Base-by-base conservation (phyloP, 768 basidiomycete species). In the Gelatoporia subvermispora region DNA sequence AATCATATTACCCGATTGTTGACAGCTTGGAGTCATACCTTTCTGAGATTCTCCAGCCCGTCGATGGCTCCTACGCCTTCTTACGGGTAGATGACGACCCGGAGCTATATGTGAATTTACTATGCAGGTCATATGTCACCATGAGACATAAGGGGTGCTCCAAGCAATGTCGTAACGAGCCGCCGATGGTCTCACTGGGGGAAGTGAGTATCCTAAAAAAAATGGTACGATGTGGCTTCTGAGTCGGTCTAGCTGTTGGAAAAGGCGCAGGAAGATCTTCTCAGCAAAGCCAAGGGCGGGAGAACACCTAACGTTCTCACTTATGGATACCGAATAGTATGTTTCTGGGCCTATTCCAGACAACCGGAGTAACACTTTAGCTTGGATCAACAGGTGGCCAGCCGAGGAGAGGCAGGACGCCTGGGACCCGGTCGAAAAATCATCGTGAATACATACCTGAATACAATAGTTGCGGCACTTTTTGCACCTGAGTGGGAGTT, bases 391-490 rank as follows among this genome's bases (percentile, higher is more conserved):
- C 28, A 31, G 28, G 28, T 31, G 13, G 28, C 28, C 28, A 31
- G 28, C 13, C 28, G 28, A 31, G 28, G 28, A 5, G 28, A 31
- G 28, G n/a, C n/a, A n/a, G 28, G 28, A 31, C 28, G 13, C 28
- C 5, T 31, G 13, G 28, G 28, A 13, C 28, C 28, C 28, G 28
- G 28, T 13, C 28, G 28, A 7, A 31, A 31, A 31, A 13, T 13
- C 5, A 13, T 31, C 13, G 28, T 31, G 28, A 31, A 31, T 13
- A 31, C 28, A 7, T 13, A 31, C 54, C 71, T 87, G 15, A 93
- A 93, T 61, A 90, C 90, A 0, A 75, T 81, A n/a, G 68, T 88
- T 25, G 83, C 82, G 11, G 78, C 77, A 0, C 66, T 93, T 16
- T 76, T 83, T 52, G 72, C 73, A 0, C 70, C 73, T 0, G 79